phyloP scores from a whole-genome alignment of 306 rosid genomes.

The Vigna reflexopilosa region DNA sequence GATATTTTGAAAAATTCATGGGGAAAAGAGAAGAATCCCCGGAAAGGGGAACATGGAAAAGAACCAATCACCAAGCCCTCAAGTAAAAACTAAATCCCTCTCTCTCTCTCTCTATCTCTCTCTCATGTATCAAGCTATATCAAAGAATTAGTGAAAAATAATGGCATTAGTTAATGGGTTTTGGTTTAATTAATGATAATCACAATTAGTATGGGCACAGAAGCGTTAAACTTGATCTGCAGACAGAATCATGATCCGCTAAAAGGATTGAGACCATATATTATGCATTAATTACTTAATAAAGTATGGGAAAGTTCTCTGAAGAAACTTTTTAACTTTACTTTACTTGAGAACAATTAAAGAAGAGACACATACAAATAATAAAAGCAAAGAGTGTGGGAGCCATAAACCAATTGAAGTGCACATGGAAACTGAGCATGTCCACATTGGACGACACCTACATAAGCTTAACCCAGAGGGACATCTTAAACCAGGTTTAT shows the following conservation, averaged over 20 bases:
- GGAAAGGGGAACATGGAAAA: conserved; percentile 50
- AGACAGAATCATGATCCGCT: conserved; percentile 64
- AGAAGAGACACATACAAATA: no score
- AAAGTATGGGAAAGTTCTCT: background rate
- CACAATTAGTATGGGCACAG: conserved; percentile 29
- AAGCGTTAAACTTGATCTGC: conserved; percentile 55
- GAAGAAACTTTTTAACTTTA: background rate
- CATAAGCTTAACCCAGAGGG: conserved; percentile 43
- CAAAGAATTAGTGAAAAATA: conserved; percentile 5
- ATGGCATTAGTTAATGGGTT: background rate
- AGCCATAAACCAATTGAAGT: conserved; percentile 60
- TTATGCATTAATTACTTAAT: conserved; percentile 25
- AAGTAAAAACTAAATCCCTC: conserved; percentile 21
- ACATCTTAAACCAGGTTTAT: background rate
- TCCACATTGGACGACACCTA: conserved; percentile 57
- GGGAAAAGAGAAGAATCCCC: conserved; percentile 60
- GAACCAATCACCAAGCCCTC: conserved; percentile 55
- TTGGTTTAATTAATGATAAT: conserved; percentile 42
- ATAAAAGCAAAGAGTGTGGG: conserved; percentile 44
- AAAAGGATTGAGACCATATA: conserved; percentile 46
- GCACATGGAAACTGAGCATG: conserved; percentile 76
- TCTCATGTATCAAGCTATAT: background rate
- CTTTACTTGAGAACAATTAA: background rate
- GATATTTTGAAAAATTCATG: conserved; percentile 59
- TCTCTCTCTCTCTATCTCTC: background rate